Conservation (phyloP, 2,329 filamentous ascomycete species). For the Botryotinia narcissicola region DNA sequence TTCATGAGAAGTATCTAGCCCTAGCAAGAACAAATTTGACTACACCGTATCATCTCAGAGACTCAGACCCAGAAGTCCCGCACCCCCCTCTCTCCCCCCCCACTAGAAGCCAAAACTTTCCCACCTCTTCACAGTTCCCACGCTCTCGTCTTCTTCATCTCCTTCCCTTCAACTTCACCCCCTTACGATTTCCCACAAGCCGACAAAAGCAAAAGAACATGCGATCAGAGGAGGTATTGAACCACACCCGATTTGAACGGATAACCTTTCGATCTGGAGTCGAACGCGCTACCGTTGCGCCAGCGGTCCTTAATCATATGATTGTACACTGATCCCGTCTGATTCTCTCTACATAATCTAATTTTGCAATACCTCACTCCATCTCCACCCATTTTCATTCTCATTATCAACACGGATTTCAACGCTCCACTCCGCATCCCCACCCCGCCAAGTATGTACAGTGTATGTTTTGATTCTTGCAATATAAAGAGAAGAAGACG, state of each 20-base stretch:
- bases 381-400: not conserved
- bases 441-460: not conserved
- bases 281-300: slow-evolving; percentile 33
- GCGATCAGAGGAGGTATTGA: slow-evolving; percentile 24
- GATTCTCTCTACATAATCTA: fast-evolving
- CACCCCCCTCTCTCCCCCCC: not conserved
- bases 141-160: not conserved
- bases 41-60: not conserved
- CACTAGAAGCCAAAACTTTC: not conserved
- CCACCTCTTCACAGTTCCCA: not conserved
- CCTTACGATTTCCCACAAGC: fast-evolving
- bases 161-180: fast-evolving
- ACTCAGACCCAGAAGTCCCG: not conserved
- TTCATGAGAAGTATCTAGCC: not conserved
- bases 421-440: not conserved
- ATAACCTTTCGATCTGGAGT: slow-evolving; percentile 39
- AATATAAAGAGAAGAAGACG: too few relatives aligned
- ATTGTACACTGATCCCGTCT: fast-evolving
- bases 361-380: fast-evolving
- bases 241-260: slow-evolving; percentile 37
- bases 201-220: not conserved
- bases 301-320: slow-evolving; percentile 18
- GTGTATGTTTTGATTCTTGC: fast-evolving
- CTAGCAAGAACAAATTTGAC: not conserved
- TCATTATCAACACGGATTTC: not conserved